These are phyloP conservation scores for Rhodotorula sphaerocarpa DNA, from an alignment of 768 basidiomycete genomes.

Conservation along the genomic window DNA sequence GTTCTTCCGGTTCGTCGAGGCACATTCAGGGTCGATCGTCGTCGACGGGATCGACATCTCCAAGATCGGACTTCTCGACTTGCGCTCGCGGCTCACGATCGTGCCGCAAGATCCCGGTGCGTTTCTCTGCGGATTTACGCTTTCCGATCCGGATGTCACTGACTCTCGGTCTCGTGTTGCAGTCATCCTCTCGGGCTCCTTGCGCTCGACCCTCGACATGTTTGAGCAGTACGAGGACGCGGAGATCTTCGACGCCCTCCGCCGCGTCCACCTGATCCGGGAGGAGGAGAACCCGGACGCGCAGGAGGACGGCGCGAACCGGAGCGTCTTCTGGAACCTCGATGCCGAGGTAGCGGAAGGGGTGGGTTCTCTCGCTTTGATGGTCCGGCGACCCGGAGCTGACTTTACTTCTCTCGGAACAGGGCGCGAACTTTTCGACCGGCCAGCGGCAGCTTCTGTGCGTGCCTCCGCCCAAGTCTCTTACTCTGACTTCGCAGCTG, in stretches of 20 bases:
- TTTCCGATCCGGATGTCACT: too few relatives aligned
- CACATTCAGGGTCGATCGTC: slow-evolving; percentile 39
- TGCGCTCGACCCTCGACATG: slow-evolving; percentile 53
- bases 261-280: slow-evolving; percentile 35
- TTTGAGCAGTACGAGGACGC: slow-evolving; percentile 38
- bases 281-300: slow-evolving; percentile 11
- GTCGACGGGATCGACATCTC: slow-evolving; percentile 47
- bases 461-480: too few relatives aligned
- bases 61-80: slow-evolving; percentile 48
- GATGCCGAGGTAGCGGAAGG: slow-evolving; percentile 30
- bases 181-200: slow-evolving; percentile 50
- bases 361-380: not conserved
- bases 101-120: slow-evolving; percentile 29
- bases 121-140: slow-evolving; percentile 14
- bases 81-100: slow-evolving; percentile 61
- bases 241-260: slow-evolving; percentile 40
- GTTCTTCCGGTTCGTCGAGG: slow-evolving; percentile 49
- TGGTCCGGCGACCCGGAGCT: too few relatives aligned
- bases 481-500: too few relatives aligned
- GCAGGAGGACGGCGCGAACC: slow-evolving; percentile 33
- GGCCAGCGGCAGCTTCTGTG: slow-evolving; percentile 65
- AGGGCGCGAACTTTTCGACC: slow-evolving; percentile 69
- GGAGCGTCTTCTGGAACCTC: slow-evolving; percentile 30
- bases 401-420: not conserved
- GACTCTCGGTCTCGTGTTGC: not conserved